A percentile compares a stretch with the other conserved stretches of the same genome.
Conservation (phyloP, 1,284 basidiomycete species). For the Cryptococcus wingfieldii region DNA sequence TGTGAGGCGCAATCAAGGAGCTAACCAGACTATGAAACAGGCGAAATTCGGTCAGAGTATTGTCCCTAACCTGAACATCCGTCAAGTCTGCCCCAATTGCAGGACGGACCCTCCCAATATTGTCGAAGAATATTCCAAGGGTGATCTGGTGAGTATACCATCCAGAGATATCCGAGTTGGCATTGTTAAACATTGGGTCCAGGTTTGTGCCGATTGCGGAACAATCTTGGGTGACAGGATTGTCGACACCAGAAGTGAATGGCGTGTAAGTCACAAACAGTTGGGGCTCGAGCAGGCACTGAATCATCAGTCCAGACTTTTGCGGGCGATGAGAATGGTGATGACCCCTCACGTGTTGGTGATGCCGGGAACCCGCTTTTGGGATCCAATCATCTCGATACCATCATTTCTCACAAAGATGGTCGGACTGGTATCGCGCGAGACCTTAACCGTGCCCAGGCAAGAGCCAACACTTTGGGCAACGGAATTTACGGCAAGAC, state of each 20-base stretch:
- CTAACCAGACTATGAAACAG: constrained; percentile 12
- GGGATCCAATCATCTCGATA: constrained; percentile 58
- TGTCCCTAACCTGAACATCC: constrained; percentile 66
- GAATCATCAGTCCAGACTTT: constrained; percentile 67
- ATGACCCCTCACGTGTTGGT: constrained; percentile 99
- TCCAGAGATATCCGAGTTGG: not conserved
- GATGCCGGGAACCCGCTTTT: constrained; percentile 88
- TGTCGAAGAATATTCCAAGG: constrained; percentile 94
- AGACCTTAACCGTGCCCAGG: constrained; percentile 80
- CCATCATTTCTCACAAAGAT: constrained; percentile 90
- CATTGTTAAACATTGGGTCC: not conserved
- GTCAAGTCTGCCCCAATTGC: constrained; percentile 92
- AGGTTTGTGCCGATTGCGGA: constrained; percentile 84
- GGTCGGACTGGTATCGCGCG: constrained; percentile 88
- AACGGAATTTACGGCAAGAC: constrained; percentile 67
- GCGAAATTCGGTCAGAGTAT: constrained; percentile 56
- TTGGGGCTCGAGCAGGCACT: constrained; percentile 2
- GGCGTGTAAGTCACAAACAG: constrained; percentile 47
- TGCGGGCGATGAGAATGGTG: constrained; percentile 91
- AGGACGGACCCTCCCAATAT: constrained; percentile 87
- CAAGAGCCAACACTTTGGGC: constrained; percentile 62
- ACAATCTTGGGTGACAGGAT: constrained; percentile 92
- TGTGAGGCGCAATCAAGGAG: not conserved
- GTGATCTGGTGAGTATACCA: constrained; percentile 70
- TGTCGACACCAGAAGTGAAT: constrained; percentile 97